Percentiles rank a stretch among this genome's conserved stretches.
Evolutionary conservation across 805 yeast genomes (phyloP).

Genomic region (Wickerhamiella sorbophila): DNA sequence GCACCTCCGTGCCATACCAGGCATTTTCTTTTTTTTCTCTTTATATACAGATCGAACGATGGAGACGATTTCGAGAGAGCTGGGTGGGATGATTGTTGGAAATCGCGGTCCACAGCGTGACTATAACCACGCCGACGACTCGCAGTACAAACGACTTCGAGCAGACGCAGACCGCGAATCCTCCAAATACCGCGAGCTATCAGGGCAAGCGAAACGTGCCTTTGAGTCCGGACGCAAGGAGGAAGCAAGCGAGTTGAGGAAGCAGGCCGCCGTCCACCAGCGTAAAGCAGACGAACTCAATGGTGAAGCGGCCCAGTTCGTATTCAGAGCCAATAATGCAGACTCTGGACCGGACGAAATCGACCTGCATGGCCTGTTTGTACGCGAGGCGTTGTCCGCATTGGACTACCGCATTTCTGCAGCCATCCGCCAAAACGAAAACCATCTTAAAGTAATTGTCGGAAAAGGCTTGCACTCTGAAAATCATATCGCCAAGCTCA

Average conservation of each 20-base stretch:
- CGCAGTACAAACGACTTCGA: conserved; percentile 45
- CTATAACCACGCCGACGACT: conserved; percentile 28
- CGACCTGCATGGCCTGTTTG: conserved; percentile 83
- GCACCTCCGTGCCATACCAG: too few relatives aligned
- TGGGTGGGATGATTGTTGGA: conserved; percentile 2
- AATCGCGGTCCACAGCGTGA: conserved; percentile 17
- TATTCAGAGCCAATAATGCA: conserved; percentile 68
- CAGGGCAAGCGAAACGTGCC: conserved; percentile 62
- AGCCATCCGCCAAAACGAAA: conserved; percentile 36
- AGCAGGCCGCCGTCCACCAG: conserved; percentile 46
- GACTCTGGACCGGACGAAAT: conserved; percentile 79
- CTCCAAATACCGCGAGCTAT: conserved; percentile 38
- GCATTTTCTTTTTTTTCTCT: too few relatives aligned
- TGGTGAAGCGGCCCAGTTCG: conserved; percentile 52
- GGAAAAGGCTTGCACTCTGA: conserved; percentile 85
- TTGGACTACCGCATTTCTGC: conserved; percentile 62
- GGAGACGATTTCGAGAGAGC: conserved; percentile 1
- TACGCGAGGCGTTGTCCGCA: conserved; percentile 72
- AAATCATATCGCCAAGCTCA: conserved; percentile 70
- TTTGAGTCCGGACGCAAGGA: conserved; percentile 59
- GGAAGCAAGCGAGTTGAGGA: conserved; percentile 59
- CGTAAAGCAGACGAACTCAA: conserved; percentile 55
- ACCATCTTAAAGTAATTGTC: conserved; percentile 64
- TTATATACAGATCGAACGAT: too few relatives aligned
- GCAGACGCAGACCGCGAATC: conserved; percentile 54